Conservation (phyloP, 352 stramenopile species). For the Phytopythium kandeliae region DNA sequence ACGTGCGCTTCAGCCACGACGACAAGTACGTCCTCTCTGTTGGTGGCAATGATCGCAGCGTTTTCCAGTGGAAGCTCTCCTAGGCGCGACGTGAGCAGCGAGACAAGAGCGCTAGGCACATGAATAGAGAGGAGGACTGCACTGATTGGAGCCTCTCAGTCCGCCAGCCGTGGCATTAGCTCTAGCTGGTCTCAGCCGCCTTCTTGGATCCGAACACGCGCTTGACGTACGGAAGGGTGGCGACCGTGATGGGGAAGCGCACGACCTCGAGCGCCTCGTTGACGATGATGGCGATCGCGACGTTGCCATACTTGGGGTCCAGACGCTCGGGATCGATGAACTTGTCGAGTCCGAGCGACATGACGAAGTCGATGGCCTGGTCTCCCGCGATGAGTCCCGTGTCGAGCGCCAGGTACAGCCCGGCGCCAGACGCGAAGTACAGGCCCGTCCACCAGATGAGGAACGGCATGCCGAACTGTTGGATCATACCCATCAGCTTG, state of each 20-base stretch:
- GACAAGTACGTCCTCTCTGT: constrained; percentile 80
- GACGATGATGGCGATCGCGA: constrained; percentile 77
- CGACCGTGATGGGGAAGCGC: constrained; percentile 81
- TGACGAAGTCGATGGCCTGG: constrained; percentile 83
- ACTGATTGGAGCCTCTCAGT: constrained; percentile 5
- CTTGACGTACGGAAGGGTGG: constrained; percentile 78
- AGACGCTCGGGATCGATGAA: constrained; percentile 67
- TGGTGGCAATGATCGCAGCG: constrained; percentile 79
- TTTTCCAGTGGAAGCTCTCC: constrained; percentile 81
- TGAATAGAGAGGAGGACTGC: background rate
- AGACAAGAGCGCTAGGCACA: no score
- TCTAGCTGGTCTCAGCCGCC: constrained; percentile 22
- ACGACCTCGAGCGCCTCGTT: constrained; percentile 85
- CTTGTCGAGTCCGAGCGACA: constrained; percentile 71
- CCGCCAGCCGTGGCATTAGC: background rate
- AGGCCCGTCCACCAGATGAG: constrained; percentile 77
- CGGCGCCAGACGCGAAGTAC: constrained; percentile 65
- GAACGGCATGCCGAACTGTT: constrained; percentile 84
- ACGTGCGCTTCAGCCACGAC: constrained; percentile 75
- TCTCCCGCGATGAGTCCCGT: constrained; percentile 57
- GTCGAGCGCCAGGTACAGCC: constrained; percentile 75
- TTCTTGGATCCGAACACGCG: constrained; percentile 49
- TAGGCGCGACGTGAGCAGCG: no score
- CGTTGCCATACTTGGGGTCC: constrained; percentile 84
- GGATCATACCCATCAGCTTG: constrained; percentile 72